Conservation (phyloP, 1,284 basidiomycete genomes). For the Ustilago nuda region DNA sequence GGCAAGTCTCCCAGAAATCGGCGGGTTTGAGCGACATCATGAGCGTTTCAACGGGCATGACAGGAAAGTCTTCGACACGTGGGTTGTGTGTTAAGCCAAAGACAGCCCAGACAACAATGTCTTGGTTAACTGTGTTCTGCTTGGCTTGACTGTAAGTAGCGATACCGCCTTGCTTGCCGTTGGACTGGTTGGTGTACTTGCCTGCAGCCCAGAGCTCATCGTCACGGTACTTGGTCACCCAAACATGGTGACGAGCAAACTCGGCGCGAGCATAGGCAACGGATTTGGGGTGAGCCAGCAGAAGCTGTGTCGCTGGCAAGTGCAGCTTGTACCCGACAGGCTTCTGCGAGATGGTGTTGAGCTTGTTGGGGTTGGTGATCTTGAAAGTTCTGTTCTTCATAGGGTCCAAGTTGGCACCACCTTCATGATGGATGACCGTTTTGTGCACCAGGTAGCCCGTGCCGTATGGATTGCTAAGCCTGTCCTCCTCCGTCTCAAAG, state of each 20-base stretch:
- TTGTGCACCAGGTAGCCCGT: constrained; percentile 68
- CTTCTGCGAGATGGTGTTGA: constrained; percentile 72
- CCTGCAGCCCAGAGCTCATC: constrained; percentile 86
- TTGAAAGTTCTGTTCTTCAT: constrained; percentile 63
- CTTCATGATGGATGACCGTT: constrained; percentile 66
- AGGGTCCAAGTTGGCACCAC: constrained; percentile 23
- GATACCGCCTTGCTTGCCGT: constrained; percentile 74
- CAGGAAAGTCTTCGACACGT: constrained; percentile 82
- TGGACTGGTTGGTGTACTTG: constrained; percentile 84
- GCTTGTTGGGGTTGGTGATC: constrained; percentile 69
- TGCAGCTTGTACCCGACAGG: constrained; percentile 78
- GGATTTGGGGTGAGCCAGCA: constrained; percentile 79
- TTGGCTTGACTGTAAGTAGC: constrained; percentile 78
- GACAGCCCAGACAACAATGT: constrained; percentile 82
- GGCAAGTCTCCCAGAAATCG: constrained; percentile 85
- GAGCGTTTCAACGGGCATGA: constrained; percentile 87
- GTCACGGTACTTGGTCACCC: constrained; percentile 76
- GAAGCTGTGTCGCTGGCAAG: constrained; percentile 76
- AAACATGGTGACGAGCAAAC: constrained; percentile 82
- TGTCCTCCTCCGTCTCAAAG: constrained; percentile 69
- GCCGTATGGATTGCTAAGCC: constrained; percentile 67
- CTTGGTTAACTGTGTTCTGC: constrained; percentile 24
- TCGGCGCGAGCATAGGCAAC: constrained; percentile 81
- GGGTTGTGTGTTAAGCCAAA: constrained; percentile 85
- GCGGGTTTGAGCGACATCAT: constrained; percentile 83